Percentiles rank a stretch among this genome's conserved stretches.
phyloP scores from a whole-genome alignment of 352 stramenopile genomes.

The Pythium graminicola region DNA sequence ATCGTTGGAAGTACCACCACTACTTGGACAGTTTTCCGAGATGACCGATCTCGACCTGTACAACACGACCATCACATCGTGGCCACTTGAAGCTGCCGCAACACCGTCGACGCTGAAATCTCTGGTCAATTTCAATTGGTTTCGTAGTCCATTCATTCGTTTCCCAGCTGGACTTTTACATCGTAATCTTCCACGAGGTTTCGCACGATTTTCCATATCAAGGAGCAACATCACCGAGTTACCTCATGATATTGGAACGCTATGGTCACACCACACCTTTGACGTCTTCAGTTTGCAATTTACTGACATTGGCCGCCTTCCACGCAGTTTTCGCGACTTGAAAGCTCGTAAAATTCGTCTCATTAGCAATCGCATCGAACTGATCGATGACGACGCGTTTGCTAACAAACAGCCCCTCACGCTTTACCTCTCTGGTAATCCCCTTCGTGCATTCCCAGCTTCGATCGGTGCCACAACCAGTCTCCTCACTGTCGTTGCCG shows the following conservation, averaged over 20 bases:
- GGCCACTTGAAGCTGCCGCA: slow-evolving; percentile 9
- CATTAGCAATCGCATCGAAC: slow-evolving; percentile 8
- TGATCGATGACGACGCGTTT: slow-evolving; percentile 2
- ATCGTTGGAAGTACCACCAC: slow-evolving; percentile 7
- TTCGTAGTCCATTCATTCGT: neutral
- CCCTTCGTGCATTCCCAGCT: neutral
- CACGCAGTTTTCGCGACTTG: slow-evolving; percentile 1
- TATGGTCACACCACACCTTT: slow-evolving; percentile 2
- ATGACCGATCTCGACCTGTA: slow-evolving; percentile 15
- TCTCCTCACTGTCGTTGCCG: slow-evolving; percentile 1
- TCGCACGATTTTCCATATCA: slow-evolving; percentile 10
- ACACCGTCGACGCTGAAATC: slow-evolving; percentile 11
- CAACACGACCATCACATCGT: slow-evolving; percentile 14
- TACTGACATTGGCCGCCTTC: slow-evolving; percentile 3
- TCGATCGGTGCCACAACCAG: slow-evolving; percentile 3
- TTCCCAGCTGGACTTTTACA: slow-evolving; percentile 10
- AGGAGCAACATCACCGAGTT: slow-evolving; percentile 14
- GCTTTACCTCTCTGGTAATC: slow-evolving; percentile 14
- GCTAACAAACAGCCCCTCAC: neutral
- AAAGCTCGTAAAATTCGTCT: slow-evolving; percentile 5
- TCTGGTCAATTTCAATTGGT: slow-evolving; percentile 10
- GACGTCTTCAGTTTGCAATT: slow-evolving; percentile 18
- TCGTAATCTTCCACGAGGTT: slow-evolving; percentile 5
- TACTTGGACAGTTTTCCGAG: slow-evolving; percentile 7
- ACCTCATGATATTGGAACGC: slow-evolving; percentile 7